Evolutionary conservation across 2,329 filamentous ascomycete species (phyloP), one percentile per base, ranked within the genome.

Genomic region (Fusarium sp.): DNA sequence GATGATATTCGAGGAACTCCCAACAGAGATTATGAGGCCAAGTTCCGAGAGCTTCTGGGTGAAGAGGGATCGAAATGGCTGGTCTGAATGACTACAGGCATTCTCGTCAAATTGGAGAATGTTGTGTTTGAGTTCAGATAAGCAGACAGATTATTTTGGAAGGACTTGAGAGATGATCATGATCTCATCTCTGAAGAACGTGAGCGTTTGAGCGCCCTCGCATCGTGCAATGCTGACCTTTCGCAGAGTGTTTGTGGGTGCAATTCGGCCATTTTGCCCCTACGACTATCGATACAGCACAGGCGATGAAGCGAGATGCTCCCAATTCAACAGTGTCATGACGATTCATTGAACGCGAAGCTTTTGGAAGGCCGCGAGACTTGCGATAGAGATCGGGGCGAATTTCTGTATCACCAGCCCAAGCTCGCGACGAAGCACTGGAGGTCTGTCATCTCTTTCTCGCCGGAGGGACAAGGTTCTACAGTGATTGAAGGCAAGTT

Each of bases 141-240:
- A 23, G 7, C 1, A 2, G 13, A 6, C 7, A 13, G 4, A 5
- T 10, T 4, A 5, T 49, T 49, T 49, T 35, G 46, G n/a, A 3
- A n/a, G 5, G 4, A 8, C 23, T 7, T 10, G 2, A 13, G 6
- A n/a, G 15, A 13, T 6, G 0, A 5, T 0, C 0, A 2, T 6
- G 0, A 0, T 14, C 12, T 0, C 2, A 4, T n/a, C 4, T 35
- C 8, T 0, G 9, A n/a, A 26, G 1, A 14, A 38, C 1, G 23
- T 52, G 12, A 30, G 33, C 14, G 15, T 0, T n/a, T n/a, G 3
- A 9, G 5, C 2, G 10, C 3, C 11, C 15, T 18, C 2, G 6
- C 27, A 0, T 15, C 9, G 35, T 17, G 2, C 14, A 7, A 5
- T 12, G 27, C 27, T 32, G 3, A 48, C 27, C 8, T 6, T 30